Evolutionary conservation across 1,284 basidiomycete species (phyloP).

Genomic region (Puccinia polysora): DNA sequence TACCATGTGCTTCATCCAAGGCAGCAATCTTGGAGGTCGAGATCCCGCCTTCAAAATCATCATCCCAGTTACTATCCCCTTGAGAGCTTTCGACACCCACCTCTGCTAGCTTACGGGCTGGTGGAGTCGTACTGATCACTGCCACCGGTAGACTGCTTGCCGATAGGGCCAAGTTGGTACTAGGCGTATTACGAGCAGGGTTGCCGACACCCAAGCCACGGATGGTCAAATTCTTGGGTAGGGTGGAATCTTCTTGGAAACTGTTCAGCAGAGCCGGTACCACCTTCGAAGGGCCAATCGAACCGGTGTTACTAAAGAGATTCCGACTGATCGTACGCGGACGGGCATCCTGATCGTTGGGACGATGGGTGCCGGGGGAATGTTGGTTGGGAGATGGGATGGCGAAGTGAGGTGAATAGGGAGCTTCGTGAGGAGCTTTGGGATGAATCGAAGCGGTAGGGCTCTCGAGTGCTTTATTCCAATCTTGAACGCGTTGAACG

Average conservation of each 20-base stretch:
- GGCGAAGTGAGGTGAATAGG: constrained; percentile 19
- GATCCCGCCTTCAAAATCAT: constrained; percentile 91
- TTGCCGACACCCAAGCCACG: constrained; percentile 23
- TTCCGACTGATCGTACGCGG: constrained; percentile 9
- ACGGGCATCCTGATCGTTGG: constrained; percentile 16
- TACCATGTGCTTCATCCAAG: constrained; percentile 8
- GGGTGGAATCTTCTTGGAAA: constrained; percentile 26
- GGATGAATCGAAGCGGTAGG: constrained; percentile 19
- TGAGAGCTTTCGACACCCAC: constrained; percentile 60
- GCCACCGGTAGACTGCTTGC: constrained; percentile 42
- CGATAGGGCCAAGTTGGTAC: constrained; percentile 46
- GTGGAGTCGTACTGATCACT: constrained; percentile 47
- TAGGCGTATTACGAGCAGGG: constrained; percentile 42
- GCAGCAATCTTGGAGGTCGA: constrained; percentile 72
- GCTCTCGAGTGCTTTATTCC: constrained; percentile 78
- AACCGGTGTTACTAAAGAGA: constrained; percentile 5
- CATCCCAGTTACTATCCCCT: constrained; percentile 89
- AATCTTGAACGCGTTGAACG: constrained; percentile 89
- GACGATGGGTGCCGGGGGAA: constrained; percentile 19
- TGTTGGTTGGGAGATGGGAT: constrained; percentile 11
- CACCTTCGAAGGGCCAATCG: constrained; percentile 26
- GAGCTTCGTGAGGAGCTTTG: constrained; percentile 19
- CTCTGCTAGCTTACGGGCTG: constrained; percentile 51
- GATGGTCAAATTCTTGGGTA: constrained; percentile 40
- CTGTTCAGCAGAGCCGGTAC: neutral